Percentiles rank a stretch among this genome's conserved stretches.
phyloP scores from a whole-genome alignment of 257 asterid species.

The Datura wrightii region DNA sequence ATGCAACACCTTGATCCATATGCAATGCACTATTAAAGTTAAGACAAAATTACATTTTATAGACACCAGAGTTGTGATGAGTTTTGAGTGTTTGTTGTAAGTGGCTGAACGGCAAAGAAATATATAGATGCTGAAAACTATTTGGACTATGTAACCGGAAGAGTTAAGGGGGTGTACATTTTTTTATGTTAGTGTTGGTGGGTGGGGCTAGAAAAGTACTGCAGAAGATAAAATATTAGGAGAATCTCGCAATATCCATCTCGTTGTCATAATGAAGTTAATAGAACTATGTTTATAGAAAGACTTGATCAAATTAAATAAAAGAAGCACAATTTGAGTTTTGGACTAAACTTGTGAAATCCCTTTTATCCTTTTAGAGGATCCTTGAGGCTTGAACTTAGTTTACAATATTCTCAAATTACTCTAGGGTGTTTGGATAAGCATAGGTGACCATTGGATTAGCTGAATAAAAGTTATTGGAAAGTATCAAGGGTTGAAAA shows the following conservation, averaged over 20 bases:
- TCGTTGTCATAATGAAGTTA: not conserved
- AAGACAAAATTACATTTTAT: not conserved
- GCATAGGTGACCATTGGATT: not conserved
- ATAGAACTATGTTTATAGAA: not conserved
- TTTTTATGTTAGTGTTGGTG: not conserved
- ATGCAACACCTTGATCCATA: conserved; percentile 8
- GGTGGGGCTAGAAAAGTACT: not conserved
- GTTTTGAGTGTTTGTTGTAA: not conserved
- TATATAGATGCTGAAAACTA: conserved; percentile 16
- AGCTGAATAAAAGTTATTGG: not conserved
- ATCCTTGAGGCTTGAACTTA: not conserved
- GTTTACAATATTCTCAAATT: not conserved
- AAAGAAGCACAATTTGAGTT: not conserved
- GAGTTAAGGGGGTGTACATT: not conserved
- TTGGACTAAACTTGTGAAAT: not conserved
- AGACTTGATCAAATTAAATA: not conserved
- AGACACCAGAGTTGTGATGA: not conserved
- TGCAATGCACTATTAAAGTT: not conserved
- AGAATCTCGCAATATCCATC: not conserved
- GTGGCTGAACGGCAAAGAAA: not conserved
- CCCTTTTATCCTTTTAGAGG: not conserved
- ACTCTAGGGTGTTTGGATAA: not conserved
- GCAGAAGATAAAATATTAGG: not conserved
- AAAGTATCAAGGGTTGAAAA: not conserved
- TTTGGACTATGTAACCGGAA: not conserved